Conservation (phyloP, 2,329 filamentous ascomycete genomes). For the Penicillium sclerotiorum region DNA sequence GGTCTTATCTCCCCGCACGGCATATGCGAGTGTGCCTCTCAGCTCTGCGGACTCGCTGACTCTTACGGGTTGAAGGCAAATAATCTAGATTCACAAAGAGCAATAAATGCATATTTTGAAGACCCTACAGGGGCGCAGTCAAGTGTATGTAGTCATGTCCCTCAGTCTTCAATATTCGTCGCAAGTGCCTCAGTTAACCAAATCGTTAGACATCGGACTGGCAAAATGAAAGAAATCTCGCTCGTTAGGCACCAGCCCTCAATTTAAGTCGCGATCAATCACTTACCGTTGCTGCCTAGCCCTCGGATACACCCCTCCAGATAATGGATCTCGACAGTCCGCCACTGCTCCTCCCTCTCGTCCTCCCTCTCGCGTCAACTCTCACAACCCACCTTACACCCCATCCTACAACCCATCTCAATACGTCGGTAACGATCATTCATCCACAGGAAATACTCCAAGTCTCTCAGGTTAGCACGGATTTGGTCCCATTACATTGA, state of each 20-base stretch:
- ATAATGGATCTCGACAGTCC: conserved; percentile 37
- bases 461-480: conserved; percentile 29
- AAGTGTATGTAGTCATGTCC: conserved; percentile 28
- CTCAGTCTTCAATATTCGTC: background rate
- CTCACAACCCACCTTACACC: conserved; percentile 29
- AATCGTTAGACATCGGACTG: conserved; percentile 21
- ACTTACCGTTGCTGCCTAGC: conserved; percentile 26
- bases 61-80: conserved; percentile 38
- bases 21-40: background rate
- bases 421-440: conserved; percentile 23
- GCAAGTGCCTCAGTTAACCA: conserved; percentile 4
- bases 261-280: background rate
- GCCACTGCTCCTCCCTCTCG: conserved; percentile 47
- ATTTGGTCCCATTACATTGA: too few relatives aligned
- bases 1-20: conserved; percentile 26
- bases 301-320: conserved; percentile 42
- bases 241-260: conserved; percentile 24
- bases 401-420: too few relatives aligned
- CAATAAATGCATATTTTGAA: conserved; percentile 53
- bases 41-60: background rate
- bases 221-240: conserved; percentile 28
- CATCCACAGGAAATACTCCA: conserved; percentile 29
- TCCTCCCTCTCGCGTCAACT: conserved; percentile 49
- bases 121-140: conserved; percentile 40
- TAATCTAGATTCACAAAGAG: conserved; percentile 47